Percentiles rank a stretch among this genome's conserved stretches.
These are phyloP conservation scores for Cutaneotrichosporon dermatis DNA, from an alignment of 1,284 basidiomycete genomes.

Conservation along the genomic window DNA sequence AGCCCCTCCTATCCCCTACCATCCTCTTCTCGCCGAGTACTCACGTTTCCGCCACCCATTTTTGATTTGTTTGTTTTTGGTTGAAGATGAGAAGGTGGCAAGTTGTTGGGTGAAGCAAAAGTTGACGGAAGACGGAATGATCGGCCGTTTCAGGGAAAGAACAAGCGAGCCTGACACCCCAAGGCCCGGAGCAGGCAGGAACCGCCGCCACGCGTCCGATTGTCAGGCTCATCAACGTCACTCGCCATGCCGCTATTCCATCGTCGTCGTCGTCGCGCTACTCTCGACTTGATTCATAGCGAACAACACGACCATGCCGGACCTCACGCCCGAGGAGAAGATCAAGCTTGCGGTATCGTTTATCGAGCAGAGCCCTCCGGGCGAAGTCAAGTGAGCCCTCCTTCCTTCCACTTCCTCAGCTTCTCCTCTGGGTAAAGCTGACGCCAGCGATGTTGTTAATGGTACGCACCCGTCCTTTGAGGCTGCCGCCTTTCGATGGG, in stretches of 20 bases:
- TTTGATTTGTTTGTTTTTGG: slow-evolving; percentile 6
- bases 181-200: too few relatives aligned
- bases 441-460: slow-evolving; percentile 69
- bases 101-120: slow-evolving; percentile 1
- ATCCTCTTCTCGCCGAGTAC: slow-evolving; percentile 7
- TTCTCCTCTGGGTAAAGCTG: slow-evolving; percentile 6
- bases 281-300: background rate
- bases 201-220: too few relatives aligned
- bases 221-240: too few relatives aligned
- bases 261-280: background rate
- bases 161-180: too few relatives aligned
- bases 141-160: background rate
- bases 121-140: background rate
- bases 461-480: too few relatives aligned
- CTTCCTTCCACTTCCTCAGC: background rate
- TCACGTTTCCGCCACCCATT: slow-evolving; percentile 45
- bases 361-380: slow-evolving; percentile 82
- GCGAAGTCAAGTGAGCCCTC: slow-evolving; percentile 68
- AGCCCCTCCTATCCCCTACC: too few relatives aligned
- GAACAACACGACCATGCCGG: slow-evolving; percentile 23
- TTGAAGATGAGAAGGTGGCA: background rate
- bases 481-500: too few relatives aligned
- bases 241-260: background rate
- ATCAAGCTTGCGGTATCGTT: slow-evolving; percentile 61
- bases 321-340: slow-evolving; percentile 37